Conservation (phyloP, 2,329 filamentous ascomycete genomes). For the Passalora sequoiae region DNA sequence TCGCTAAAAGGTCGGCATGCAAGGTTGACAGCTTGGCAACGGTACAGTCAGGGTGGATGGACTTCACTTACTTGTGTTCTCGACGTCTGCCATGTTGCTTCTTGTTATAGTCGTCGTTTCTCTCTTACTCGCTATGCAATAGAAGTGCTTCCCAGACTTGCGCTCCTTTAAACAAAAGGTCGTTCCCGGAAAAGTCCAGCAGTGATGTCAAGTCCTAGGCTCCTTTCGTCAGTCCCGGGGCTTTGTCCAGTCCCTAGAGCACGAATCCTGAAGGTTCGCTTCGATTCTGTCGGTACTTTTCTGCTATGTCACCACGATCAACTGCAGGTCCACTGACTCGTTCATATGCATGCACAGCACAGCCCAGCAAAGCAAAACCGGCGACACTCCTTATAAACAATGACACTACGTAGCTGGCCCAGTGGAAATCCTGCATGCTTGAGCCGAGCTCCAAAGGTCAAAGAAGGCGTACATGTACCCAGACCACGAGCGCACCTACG, state of each 20-base stretch:
- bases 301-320: background rate
- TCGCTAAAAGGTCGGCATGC: background rate
- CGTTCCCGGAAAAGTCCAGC: background rate
- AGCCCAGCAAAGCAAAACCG: too few relatives aligned
- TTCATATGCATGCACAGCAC: too few relatives aligned
- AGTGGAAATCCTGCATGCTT: too few relatives aligned
- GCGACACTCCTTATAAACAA: constrained; percentile 1
- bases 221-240: too few relatives aligned
- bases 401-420: constrained; percentile 1
- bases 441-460: too few relatives aligned
- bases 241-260: too few relatives aligned
- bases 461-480: too few relatives aligned
- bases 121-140: background rate
- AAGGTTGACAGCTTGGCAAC: constrained; percentile 3
- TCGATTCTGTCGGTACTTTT: background rate
- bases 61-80: constrained; percentile 1
- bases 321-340: constrained; percentile 5
- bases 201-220: constrained; percentile 2
- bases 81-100: constrained; percentile 2
- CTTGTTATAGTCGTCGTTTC: background rate
- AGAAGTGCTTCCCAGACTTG: background rate
- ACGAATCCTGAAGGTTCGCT: too few relatives aligned
- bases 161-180: background rate
- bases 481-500: constrained; percentile 3
- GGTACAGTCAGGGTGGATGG: too few relatives aligned